These are phyloP conservation scores for Metschnikowia santaceciliae DNA, from an alignment of 805 yeast species.

Conservation along the genomic window DNA sequence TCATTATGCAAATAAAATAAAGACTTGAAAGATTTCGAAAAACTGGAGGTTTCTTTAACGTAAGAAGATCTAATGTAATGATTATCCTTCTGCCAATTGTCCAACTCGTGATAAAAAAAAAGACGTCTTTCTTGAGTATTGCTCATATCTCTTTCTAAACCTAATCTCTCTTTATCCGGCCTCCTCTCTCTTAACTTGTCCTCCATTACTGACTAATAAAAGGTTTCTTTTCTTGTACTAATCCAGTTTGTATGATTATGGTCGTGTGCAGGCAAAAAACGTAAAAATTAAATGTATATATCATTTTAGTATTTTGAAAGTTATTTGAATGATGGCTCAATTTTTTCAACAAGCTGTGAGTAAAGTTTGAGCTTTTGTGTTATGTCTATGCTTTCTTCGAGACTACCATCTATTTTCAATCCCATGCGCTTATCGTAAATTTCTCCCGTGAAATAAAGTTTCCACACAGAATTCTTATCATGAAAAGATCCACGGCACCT, in stretches of 20 bases:
- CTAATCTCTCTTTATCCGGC: not conserved
- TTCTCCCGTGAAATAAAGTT: conserved; percentile 40
- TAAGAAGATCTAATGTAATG: conserved; percentile 63
- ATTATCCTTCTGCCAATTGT: conserved; percentile 73
- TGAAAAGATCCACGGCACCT: conserved; percentile 68
- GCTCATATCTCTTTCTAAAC: not conserved
- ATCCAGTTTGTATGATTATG: not conserved
- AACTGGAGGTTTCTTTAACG: conserved; percentile 52
- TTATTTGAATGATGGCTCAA: conserved; percentile 12
- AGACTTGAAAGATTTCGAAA: conserved; percentile 43
- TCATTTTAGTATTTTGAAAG: not conserved
- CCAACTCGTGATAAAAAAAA: conserved; percentile 52
- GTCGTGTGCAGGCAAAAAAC: not conserved
- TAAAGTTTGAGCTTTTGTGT: conserved; percentile 13
- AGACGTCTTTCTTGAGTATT: not conserved
- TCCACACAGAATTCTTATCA: conserved; percentile 35
- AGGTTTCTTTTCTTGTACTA: not conserved
- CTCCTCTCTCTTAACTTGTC: not conserved
- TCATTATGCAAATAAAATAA: conserved; percentile 63
- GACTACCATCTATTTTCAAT: conserved; percentile 14
- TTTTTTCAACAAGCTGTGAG: conserved; percentile 10
- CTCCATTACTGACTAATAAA: not conserved
- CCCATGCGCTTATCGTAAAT: conserved; percentile 35
- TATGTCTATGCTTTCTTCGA: conserved; percentile 12
- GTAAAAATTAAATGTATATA: not conserved